These are phyloP conservation scores for Apophysomyces variabilis DNA, from an alignment of 371 early-diverging fungal species.

Conservation along the genomic window DNA sequence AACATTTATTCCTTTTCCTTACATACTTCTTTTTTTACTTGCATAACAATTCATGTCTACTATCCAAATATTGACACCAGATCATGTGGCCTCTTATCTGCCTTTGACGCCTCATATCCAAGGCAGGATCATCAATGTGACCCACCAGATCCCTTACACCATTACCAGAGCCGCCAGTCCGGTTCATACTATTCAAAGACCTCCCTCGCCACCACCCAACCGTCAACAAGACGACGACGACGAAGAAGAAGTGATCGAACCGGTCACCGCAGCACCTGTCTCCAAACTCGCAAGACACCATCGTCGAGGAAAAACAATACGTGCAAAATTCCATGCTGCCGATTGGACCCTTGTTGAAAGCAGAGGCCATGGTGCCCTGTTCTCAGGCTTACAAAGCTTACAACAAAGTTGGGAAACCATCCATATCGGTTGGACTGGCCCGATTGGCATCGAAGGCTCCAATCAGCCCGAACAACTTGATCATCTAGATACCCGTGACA, in stretches of 20 bases:
- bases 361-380: conserved; percentile 73
- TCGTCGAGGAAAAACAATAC: conserved; percentile 39
- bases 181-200: conserved; percentile 12
- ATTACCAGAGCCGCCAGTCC: conserved; percentile 37
- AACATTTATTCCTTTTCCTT: neutral
- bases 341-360: conserved; percentile 40
- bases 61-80: conserved; percentile 37
- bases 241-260: conserved; percentile 11
- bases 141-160: conserved; percentile 65
- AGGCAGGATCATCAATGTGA: conserved; percentile 64
- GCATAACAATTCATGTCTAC: neutral
- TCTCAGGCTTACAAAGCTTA: conserved; percentile 63
- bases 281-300: conserved; percentile 42
- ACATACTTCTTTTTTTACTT: neutral
- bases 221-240: neutral
- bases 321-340: conserved; percentile 38
- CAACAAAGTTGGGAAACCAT: conserved; percentile 45
- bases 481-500: conserved; percentile 24
- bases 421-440: conserved; percentile 72
- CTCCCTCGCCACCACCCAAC: conserved; percentile 13
- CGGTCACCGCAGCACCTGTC: conserved; percentile 35
- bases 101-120: conserved; percentile 44
- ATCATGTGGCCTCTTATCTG: conserved; percentile 48
- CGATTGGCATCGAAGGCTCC: conserved; percentile 23
- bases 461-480: conserved; percentile 14